Evolutionary conservation across 257 asterid species (phyloP).

Genomic region (Linderniella brevidens): DNA sequence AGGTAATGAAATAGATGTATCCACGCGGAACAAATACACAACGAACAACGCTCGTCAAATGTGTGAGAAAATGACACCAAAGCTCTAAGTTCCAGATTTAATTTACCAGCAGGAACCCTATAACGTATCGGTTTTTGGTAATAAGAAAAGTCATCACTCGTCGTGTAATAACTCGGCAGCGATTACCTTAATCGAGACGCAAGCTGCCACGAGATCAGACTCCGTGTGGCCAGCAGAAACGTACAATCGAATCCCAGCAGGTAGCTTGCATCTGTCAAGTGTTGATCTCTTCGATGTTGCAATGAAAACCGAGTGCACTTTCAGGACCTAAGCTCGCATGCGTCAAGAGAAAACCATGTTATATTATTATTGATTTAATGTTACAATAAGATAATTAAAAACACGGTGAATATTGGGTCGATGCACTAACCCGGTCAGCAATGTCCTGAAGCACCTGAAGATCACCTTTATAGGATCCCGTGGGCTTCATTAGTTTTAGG

Average conservation of each 20-base stretch:
- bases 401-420: constrained; percentile 2
- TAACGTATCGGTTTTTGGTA: no score
- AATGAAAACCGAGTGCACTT: constrained; percentile 49
- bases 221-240: constrained; percentile 75
- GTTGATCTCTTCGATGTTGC: constrained; percentile 59
- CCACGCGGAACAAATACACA: no score
- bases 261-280: constrained; percentile 70
- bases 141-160: no score
- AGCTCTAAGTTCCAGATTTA: no score
- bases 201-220: constrained; percentile 48
- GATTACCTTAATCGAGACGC: constrained; percentile 45
- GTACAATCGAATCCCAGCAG: constrained; percentile 54
- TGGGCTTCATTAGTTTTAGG: constrained; percentile 38
- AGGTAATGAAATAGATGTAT: no score
- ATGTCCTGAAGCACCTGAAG: constrained; percentile 58
- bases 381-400: not conserved
- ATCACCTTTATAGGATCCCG: constrained; percentile 57
- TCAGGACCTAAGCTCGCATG: constrained; percentile 58
- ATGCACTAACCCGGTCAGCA: constrained; percentile 35
- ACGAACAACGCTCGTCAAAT: no score
- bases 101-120: no score
- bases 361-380: not conserved
- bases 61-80: no score
- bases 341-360: no score
- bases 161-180: constrained; percentile 9